Conservation (phyloP, 2,329 filamentous ascomycete species). For the Thelonectria olida region DNA sequence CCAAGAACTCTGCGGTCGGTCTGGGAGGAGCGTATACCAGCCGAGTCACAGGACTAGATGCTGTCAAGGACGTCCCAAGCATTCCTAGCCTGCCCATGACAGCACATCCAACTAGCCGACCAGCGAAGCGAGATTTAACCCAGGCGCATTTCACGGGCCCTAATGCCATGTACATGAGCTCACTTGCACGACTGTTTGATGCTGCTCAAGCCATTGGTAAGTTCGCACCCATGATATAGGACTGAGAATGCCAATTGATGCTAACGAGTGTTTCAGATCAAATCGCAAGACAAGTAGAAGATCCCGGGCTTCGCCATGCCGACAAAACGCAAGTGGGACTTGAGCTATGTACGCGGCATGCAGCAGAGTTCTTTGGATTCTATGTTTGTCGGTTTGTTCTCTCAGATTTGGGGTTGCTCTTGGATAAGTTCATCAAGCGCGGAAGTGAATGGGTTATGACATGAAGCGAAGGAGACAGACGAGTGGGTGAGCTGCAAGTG, state of each 20-base stretch:
- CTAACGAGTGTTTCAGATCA: conserved; percentile 70
- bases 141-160: conserved; percentile 81
- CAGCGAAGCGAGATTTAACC: conserved; percentile 75
- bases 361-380: conserved; percentile 97
- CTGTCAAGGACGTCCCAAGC: conserved; percentile 53
- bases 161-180: conserved; percentile 89
- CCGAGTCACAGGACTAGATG: conserved; percentile 35
- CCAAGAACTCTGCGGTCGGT: conserved; percentile 82
- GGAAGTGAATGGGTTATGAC: conserved; percentile 89
- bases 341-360: conserved; percentile 91
- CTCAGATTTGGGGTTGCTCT: conserved; percentile 80
- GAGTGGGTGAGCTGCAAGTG: conserved; percentile 9
- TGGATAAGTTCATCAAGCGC: conserved; percentile 97
- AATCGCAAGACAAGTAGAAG: conserved; percentile 95
- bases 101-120: conserved; percentile 68
- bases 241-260: background rate
- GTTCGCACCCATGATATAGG: conserved; percentile 37
- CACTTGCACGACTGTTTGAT: conserved; percentile 90
- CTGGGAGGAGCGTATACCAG: conserved; percentile 59
- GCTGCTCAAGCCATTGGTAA: conserved; percentile 91
- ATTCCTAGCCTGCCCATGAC: conserved; percentile 84
- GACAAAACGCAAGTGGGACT: conserved; percentile 95
- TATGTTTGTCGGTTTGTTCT: conserved; percentile 97
- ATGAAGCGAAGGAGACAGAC: conserved; percentile 34
- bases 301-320: conserved; percentile 89